Evolutionary conservation across 129 eudicot species (phyloP).

Genomic region (Daucus carota): DNA sequence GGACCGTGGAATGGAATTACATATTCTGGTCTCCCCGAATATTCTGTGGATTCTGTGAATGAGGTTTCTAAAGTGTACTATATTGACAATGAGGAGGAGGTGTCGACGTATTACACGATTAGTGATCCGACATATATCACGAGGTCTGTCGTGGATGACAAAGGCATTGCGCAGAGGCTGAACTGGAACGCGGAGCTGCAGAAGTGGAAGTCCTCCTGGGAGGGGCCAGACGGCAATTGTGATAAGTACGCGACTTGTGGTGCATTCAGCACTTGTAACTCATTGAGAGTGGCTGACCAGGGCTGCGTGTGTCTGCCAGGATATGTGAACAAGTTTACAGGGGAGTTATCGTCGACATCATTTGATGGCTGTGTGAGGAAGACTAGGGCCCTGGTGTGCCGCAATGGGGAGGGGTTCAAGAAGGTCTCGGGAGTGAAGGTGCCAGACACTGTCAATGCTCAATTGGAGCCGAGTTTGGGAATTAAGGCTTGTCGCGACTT

Average conservation of each 20-base stretch:
- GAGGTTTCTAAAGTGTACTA: background rate
- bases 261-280: too few species aligned
- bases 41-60: background rate
- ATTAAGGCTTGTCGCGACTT: conserved; percentile 11
- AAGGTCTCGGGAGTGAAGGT: conserved; percentile 21
- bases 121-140: too few species aligned
- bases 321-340: too few species aligned
- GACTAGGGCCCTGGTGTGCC: conserved; percentile 4
- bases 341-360: too few species aligned
- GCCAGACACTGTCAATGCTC: conserved; percentile 14
- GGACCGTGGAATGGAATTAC: conserved; percentile 29
- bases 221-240: conserved; percentile 17
- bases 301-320: too few species aligned
- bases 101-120: too few species aligned
- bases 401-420: conserved; percentile 19
- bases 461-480: conserved; percentile 18
- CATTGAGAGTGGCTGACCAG: too few species aligned
- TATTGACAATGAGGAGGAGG: too few species aligned
- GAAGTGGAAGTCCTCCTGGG: background rate
- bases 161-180: too few species aligned
- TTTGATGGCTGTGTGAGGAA: conserved; percentile 17
- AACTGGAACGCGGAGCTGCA: too few species aligned
- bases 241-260: background rate
- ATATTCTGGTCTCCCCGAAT: conserved; percentile 14
- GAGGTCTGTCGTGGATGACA: too few species aligned